Evolutionary conservation across 139 green algal genomes (phyloP).

Genomic region (Microglena sp.): DNA sequence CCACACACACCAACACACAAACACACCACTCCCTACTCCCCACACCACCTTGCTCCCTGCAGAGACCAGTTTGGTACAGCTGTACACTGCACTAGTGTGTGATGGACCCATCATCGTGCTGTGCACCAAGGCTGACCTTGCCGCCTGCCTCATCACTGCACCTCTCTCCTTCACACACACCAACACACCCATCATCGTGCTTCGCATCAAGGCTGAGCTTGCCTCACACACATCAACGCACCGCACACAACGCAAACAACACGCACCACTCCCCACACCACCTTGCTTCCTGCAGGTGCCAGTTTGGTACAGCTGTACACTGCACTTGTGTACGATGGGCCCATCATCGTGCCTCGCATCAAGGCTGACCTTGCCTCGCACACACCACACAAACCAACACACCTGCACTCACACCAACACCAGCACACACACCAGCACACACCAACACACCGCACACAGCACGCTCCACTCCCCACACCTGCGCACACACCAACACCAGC

Average conservation of each 20-base stretch:
- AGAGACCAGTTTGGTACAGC: conserved; percentile 87
- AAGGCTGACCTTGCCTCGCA: conserved; percentile 83
- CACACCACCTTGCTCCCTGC: conserved; percentile 8
- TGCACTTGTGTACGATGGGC: conserved; percentile 79
- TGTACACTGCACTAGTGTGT: conserved; percentile 91
- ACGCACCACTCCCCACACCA: background rate
- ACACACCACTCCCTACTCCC: no score
- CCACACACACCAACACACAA: no score
- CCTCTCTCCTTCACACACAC: no score
- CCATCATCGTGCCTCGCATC: conserved; percentile 71
- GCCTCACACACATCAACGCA: no score
- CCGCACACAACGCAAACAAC: no score
- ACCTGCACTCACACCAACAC: no score
- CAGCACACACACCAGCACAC: no score
- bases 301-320: conserved; percentile 95
- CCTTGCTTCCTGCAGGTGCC: conserved; percentile 54
- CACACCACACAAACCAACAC: no score
- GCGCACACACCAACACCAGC: no score
- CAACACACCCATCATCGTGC: conserved; percentile 73
- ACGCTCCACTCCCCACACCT: no score
- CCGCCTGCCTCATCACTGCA: conserved; percentile 43
- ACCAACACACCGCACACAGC: no score
- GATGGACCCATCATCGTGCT: conserved; percentile 79
- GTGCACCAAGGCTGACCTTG: conserved; percentile 75
- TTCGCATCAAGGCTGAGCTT: conserved; percentile 77